phyloP scores from a whole-genome alignment of 148 eudicot genomes.

The Persicaria tinctoria region DNA sequence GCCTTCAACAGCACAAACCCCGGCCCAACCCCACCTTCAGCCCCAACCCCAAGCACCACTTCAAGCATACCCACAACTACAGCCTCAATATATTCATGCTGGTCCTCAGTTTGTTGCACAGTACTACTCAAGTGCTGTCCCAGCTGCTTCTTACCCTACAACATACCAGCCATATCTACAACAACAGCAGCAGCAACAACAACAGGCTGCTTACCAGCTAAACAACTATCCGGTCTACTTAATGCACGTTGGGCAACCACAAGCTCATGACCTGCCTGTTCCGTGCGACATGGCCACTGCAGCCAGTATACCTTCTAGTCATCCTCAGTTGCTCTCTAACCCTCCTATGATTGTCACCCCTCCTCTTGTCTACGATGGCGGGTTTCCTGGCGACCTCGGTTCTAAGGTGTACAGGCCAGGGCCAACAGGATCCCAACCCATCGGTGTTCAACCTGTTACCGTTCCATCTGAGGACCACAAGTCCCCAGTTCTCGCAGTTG shows the following conservation, averaged over 20 bases:
- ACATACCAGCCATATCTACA: constrained; percentile 35
- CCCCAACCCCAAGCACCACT: constrained; percentile 13
- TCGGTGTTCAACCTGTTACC: constrained; percentile 9
- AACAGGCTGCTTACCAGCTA: constrained; percentile 26
- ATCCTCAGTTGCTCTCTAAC: constrained; percentile 42
- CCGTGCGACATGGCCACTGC: constrained; percentile 24
- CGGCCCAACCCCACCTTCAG: constrained; percentile 11
- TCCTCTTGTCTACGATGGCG: constrained; percentile 37
- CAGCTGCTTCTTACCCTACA: constrained; percentile 36
- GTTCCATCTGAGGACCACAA: constrained; percentile 33
- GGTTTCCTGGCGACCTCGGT: constrained; percentile 27
- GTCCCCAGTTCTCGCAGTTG: constrained; percentile 33
- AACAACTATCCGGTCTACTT: constrained; percentile 57
- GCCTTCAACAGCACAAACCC: constrained; percentile 18
- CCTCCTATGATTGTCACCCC: constrained; percentile 26
- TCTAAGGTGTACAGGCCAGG: constrained; percentile 25
- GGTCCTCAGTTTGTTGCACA: constrained; percentile 49
- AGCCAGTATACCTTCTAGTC: constrained; percentile 24
- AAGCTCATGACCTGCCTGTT: constrained; percentile 33
- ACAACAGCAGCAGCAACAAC: constrained; percentile 32
- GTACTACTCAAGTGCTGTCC: constrained; percentile 34
- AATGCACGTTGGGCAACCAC: constrained; percentile 53
- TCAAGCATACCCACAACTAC: constrained; percentile 23
- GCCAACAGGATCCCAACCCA: constrained; percentile 21
- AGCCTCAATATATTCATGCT: constrained; percentile 36